Evolutionary conservation across 768 basidiomycete species (phyloP), one percentile per base, ranked within the genome.

Genomic region (Trametes gibbosa): DNA sequence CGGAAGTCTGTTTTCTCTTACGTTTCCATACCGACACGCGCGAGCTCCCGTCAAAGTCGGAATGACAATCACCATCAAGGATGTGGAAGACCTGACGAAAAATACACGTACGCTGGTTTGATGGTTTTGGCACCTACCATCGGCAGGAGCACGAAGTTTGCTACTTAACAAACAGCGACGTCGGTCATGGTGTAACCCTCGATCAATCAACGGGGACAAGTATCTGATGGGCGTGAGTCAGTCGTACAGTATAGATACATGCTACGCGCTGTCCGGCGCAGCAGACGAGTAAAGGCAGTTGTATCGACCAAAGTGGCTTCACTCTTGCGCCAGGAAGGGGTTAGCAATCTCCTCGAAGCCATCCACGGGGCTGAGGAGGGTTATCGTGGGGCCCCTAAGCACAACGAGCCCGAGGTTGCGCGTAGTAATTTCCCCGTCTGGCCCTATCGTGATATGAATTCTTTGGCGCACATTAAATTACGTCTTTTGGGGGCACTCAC

Each of bases 321-420:
- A 66, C 67, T 92, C 90, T 69, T 87, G 86, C 4, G 81, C 78
- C 50, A 83, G 65, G 77, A 96, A 96, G 2, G 93, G 93, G 72
- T 96, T 95, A 14, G 88, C 86, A 55, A 96, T 95, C 72, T 95
- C 93, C 72, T 95, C 94, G 56, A 85, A 94, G 56, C 96, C 96
- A 65, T 98, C 96, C 13, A 95, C 90, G 2, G 96, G 96, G 69
- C 92, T 95, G 59, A 98, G 80, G 7, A 98, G 81, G 0, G 93
- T 95, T 69, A 98, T 89, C 58, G 95, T 96, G 0, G 96, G 95
- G 12, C 96, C 96, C 45, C 96, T 82, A 21, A 97, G 83, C 40
- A 98, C 96, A 4, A 87, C 90, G 12, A 98, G 76, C 14, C 96
- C 96, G 4, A 98, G 78, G 7, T 77, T 68, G 53, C 89, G 85